A percentile compares a stretch with the other conserved stretches of the same genome.
Evolutionary conservation across 805 yeast species (phyloP).

Genomic region (Cyberlindnera galapagoensis): DNA sequence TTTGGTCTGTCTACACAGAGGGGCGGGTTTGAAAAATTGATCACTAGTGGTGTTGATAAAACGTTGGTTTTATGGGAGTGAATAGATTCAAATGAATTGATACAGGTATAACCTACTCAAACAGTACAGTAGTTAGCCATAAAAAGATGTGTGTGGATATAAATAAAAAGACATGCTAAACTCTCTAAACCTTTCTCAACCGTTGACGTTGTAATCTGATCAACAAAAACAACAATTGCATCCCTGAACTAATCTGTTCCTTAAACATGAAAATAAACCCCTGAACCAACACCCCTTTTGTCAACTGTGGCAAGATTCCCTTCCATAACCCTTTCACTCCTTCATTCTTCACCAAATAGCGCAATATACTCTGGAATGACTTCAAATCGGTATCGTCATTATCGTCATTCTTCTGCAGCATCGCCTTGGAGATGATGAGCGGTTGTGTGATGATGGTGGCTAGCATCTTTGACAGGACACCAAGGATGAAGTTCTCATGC

Average conservation of each 20-base stretch:
- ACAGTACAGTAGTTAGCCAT: too few relatives aligned
- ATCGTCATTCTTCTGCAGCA: slow-evolving; percentile 51
- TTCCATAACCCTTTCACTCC: slow-evolving; percentile 65
- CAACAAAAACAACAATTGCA: slow-evolving; percentile 20
- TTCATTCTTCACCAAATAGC: slow-evolving; percentile 54
- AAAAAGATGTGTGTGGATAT: too few relatives aligned
- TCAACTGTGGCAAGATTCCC: slow-evolving; percentile 73
- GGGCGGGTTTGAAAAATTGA: slow-evolving; percentile 31
- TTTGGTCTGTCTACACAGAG: slow-evolving; percentile 26
- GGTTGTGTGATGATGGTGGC: slow-evolving; percentile 84
- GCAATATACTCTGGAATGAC: slow-evolving; percentile 57
- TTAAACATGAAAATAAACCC: slow-evolving; percentile 77
- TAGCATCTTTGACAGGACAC: slow-evolving; percentile 73
- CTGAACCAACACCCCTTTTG: slow-evolving; percentile 79
- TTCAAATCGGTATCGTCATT: slow-evolving; percentile 39
- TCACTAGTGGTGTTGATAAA: slow-evolving; percentile 47
- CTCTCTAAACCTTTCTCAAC: too few relatives aligned
- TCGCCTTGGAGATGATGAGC: slow-evolving; percentile 74
- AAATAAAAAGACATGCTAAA: too few relatives aligned
- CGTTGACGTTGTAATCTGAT: slow-evolving; percentile 8
- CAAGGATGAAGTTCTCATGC: slow-evolving; percentile 59
- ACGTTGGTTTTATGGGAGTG: slow-evolving; percentile 27
- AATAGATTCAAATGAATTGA: too few relatives aligned
- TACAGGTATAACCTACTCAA: too few relatives aligned
- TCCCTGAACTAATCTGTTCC: slow-evolving; percentile 19